Base-by-base conservation (phyloP, 768 basidiomycete species). In the Suillus occidentalis region DNA sequence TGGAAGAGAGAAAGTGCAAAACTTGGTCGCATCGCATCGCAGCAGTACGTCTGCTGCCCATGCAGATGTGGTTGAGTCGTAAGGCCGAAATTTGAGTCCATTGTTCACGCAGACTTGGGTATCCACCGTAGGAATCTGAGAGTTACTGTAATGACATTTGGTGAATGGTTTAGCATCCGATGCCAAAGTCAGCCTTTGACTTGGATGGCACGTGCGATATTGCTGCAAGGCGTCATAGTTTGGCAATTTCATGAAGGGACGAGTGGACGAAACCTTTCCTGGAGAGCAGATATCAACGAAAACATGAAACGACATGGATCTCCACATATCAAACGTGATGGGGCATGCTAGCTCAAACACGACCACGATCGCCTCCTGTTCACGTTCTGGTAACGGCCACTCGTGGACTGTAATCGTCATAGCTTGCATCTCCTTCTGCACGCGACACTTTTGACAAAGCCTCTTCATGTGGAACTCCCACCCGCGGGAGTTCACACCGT, bases 331-430 rank as follows among this genome's bases (percentile, higher is more conserved):
- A 66, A 84, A 82, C 10, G 72, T 64, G 8, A 71, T 37, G 4
- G 84, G 84, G 60, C 77, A 77, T 12, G 68, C 63, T 2, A 84
- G 65, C 64, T 85, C 83, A 60, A 85, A 85, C 1, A 84, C 69
- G 18, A 78, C 73, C 0, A 68, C 68, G 60, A 78, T 70, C 0
- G 75, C 75, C 8, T 63, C 36, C 5, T 69, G 14, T 6, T 20
- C 25, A 13, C 67, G 52, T 1, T 60, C 37, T 0, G 84, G 82
- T 45, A 85, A 67, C 0, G 84, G 85, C 83, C 82, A 83, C 61
- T 85, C 85, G 43, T 82, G 73, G 6, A 81, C 67, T 1, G 31
- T 0, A 28, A 85, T 83, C 0, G 28, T 4, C 71, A 83, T 67
- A 0, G 1, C 22, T 0, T 34, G 20, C 0, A 73, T 70, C 58